Evolutionary conservation across 345 rosid genomes (phyloP).

Genomic region (Arabis alpina): DNA sequence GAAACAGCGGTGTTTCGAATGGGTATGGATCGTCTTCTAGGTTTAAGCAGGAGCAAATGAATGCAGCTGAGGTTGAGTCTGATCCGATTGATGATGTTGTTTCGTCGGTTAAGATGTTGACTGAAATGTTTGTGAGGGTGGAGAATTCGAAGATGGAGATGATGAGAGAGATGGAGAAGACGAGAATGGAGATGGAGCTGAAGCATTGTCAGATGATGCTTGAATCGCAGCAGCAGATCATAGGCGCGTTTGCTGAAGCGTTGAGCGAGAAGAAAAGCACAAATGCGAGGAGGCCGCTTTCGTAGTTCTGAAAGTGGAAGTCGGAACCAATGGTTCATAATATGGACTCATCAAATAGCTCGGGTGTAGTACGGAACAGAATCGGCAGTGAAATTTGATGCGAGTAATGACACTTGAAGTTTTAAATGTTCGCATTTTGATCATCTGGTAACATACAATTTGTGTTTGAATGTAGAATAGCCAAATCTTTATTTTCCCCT

Average conservation of each 20-base stretch:
- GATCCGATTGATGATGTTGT: conserved; percentile 63
- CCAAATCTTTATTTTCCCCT: too few relatives aligned
- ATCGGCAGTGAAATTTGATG: conserved; percentile 18
- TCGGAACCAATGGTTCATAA: neutral
- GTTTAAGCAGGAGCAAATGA: conserved; percentile 41
- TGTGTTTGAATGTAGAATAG: conserved; percentile 7
- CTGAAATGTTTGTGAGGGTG: conserved; percentile 60
- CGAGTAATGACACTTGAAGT: conserved; percentile 21
- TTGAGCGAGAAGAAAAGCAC: conserved; percentile 52
- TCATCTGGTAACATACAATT: neutral
- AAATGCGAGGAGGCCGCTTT: conserved; percentile 34
- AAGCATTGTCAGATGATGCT: conserved; percentile 74
- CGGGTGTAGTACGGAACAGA: conserved; percentile 22
- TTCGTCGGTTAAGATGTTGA: conserved; percentile 55
- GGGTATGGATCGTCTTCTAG: conserved; percentile 48
- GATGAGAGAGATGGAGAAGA: conserved; percentile 71
- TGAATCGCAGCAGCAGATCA: conserved; percentile 62
- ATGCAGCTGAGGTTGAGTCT: conserved; percentile 42
- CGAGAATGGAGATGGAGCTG: conserved; percentile 70
- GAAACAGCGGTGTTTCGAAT: conserved; percentile 38
- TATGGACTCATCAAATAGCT: conserved; percentile 25
- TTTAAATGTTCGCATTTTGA: conserved; percentile 15
- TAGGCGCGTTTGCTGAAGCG: conserved; percentile 50
- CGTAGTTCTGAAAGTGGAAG: conserved; percentile 4
- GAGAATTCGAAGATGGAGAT: conserved; percentile 80